Evolutionary conservation across 352 stramenopile genomes (phyloP), one percentile per base, ranked within the genome.

Genomic region (Phytophthora foliorum): DNA sequence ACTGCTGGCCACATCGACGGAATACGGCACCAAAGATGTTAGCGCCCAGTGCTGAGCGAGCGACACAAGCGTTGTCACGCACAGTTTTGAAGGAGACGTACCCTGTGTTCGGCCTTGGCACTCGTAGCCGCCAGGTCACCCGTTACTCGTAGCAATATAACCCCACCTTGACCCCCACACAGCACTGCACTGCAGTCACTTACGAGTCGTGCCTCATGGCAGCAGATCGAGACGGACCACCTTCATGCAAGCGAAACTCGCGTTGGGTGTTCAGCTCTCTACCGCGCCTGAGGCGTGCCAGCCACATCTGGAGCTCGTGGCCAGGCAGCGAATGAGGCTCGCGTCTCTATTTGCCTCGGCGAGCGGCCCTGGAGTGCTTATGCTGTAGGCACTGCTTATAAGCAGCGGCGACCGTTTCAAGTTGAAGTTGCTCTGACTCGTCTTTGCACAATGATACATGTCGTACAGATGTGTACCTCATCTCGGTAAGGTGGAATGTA

Each of bases 21-120:
- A 67, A 24, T 79, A 79, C 46, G 71, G 71, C 31, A 63, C 62
- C 32, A 70, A 41, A 16, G 63, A 67, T 22, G 57, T 69, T 16
- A 69, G 57, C 21, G 44, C 25, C 17, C 36, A 69, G 62, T 72
- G 57, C 21, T 77, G 36, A 69, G 48, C 46, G 17, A 45, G 27
- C 45, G 44, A n/a, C 16, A 41, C 8, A 41, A 11, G 25, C n/a
- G 17, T 22, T 2, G 16, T 45, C 38, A 24, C 17, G 3, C 7
- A 7, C 24, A 66, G 38, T 63, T 55, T 63, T 57, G 41, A 63
- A 27, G 51, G 41, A 49, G 60, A 25, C 9, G 32, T 25, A 57
- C 25, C 21, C 27, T 36, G 31, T 16, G 9, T 11, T 39, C 29
- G 6, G 9, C 32, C 32, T 17, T 38, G 32, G 9, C 32, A 13